A percentile compares a stretch with the other conserved stretches of the same genome.
Evolutionary conservation across 805 yeast genomes (phyloP).

Genomic region (Hanseniaspora pseudoguilliermondii): DNA sequence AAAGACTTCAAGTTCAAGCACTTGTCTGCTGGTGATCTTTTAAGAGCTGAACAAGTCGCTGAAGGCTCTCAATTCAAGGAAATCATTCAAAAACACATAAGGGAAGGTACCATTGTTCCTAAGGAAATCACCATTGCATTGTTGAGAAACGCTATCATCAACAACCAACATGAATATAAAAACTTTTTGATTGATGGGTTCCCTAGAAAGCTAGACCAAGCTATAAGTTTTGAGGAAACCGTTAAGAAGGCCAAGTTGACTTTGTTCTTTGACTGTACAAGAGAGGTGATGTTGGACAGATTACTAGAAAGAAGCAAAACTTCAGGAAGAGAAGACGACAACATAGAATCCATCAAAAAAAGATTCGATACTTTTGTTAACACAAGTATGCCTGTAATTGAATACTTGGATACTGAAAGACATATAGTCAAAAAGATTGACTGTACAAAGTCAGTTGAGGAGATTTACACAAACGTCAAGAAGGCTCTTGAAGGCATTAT

Average conservation of each 20-base stretch:
- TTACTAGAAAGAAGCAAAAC: conserved; percentile 86
- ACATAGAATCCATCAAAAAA: conserved; percentile 77
- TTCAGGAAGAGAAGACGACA: conserved; percentile 88
- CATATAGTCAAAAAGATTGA: conserved; percentile 58
- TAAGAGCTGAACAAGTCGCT: conserved; percentile 83
- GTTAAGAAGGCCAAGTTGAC: conserved; percentile 60
- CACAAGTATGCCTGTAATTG: conserved; percentile 88
- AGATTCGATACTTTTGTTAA: conserved; percentile 77
- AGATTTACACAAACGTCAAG: conserved; percentile 59
- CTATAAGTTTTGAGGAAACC: conserved; percentile 74
- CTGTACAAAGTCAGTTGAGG: conserved; percentile 72
- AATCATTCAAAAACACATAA: conserved; percentile 69
- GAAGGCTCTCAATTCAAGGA: conserved; percentile 74
- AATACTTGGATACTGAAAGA: conserved; percentile 57
- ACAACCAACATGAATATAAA: conserved; percentile 36
- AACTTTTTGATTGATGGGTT: conserved; percentile 87
- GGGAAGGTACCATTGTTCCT: conserved; percentile 85
- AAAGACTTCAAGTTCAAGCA: conserved; percentile 72
- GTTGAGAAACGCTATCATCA: conserved; percentile 64
- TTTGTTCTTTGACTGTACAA: conserved; percentile 71
- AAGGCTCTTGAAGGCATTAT: conserved; percentile 43
- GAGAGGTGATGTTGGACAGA: conserved; percentile 68
- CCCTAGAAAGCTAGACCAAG: conserved; percentile 98
- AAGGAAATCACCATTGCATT: conserved; percentile 79
- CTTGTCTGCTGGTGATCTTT: conserved; percentile 88